phyloP scores from a whole-genome alignment of 257 asterid species.

The Coffea canephora region DNA sequence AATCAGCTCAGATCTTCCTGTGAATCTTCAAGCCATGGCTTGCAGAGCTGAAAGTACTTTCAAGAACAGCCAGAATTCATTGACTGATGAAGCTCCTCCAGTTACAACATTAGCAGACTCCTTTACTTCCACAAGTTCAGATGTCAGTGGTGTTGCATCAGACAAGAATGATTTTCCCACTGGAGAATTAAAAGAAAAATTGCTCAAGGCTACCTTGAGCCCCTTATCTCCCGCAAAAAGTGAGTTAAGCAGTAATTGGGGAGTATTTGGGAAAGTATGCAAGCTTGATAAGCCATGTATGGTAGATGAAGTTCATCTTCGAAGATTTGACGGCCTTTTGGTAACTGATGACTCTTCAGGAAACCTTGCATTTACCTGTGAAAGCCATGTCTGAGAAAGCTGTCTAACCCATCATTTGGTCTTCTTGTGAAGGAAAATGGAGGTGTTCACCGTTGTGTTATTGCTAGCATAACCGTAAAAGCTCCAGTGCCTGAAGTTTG shows the following conservation, averaged over 20 bases:
- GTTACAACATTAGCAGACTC: constrained; percentile 28
- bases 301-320: constrained; percentile 97
- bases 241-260: constrained; percentile 68
- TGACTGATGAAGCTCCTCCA: constrained; percentile 23
- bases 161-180: constrained; percentile 33
- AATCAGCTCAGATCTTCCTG: constrained; percentile 91
- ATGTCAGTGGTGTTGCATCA: constrained; percentile 30
- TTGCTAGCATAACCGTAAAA: constrained; percentile 92
- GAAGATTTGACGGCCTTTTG: constrained; percentile 94
- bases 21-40: constrained; percentile 85
- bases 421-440: constrained; percentile 78
- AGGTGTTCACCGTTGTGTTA: constrained; percentile 90
- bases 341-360: constrained; percentile 41
- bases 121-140: constrained; percentile 32
- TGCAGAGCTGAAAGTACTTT: constrained; percentile 75
- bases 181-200: constrained; percentile 44
- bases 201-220: constrained; percentile 53
- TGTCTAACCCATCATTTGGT: constrained; percentile 26
- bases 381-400: constrained; percentile 16
- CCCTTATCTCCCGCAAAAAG: constrained; percentile 59
- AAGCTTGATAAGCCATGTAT: constrained; percentile 65
- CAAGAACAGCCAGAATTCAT: constrained; percentile 47
- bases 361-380: constrained; percentile 13
- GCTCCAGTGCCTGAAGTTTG: constrained; percentile 87
- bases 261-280: constrained; percentile 77